A percentile compares a stretch with the other conserved stretches of the same genome.
phyloP scores from a whole-genome alignment of 176 grass and related monocot species.

The Canna indica region DNA sequence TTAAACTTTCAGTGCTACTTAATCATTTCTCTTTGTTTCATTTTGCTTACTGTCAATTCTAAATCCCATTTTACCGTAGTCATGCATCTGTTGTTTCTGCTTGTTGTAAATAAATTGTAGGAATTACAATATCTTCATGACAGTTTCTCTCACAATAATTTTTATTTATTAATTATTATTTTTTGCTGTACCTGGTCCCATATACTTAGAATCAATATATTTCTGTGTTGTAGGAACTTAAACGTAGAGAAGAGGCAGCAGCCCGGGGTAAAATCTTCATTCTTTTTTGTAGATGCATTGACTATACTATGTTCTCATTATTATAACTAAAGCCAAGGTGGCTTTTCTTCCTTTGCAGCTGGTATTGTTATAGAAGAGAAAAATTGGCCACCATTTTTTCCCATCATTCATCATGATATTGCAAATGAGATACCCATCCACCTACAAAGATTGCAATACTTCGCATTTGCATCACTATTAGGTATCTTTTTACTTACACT shows the following conservation, averaged over 20 bases:
- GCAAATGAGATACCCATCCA: constrained; percentile 85
- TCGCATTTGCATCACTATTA: constrained; percentile 88
- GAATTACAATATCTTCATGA: background rate
- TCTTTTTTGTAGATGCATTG: constrained; percentile 1
- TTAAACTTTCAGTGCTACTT: background rate
- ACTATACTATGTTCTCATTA: constrained; percentile 6
- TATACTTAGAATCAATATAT: constrained; percentile 4
- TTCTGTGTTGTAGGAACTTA: constrained; percentile 55
- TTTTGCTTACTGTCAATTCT: background rate
- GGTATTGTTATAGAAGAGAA: constrained; percentile 92
- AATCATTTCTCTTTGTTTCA: background rate
- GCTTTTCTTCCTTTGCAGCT: constrained; percentile 49
- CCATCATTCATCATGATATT: constrained; percentile 98
- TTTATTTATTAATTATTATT: background rate
- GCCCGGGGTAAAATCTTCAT: constrained; percentile 44
- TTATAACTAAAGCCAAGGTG: background rate
- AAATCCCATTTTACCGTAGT: background rate
- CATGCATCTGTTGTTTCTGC: background rate
- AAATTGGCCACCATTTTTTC: constrained; percentile 96
- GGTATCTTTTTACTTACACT: constrained; percentile 37
- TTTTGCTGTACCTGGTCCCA: background rate
- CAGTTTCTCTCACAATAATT: background rate
- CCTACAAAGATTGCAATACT: constrained; percentile 79
- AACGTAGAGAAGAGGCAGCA: constrained; percentile 82
- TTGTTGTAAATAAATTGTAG: background rate